Base-by-base conservation (phyloP, 2,329 filamentous ascomycete genomes). In the Colletotrichum brevisporum region DNA sequence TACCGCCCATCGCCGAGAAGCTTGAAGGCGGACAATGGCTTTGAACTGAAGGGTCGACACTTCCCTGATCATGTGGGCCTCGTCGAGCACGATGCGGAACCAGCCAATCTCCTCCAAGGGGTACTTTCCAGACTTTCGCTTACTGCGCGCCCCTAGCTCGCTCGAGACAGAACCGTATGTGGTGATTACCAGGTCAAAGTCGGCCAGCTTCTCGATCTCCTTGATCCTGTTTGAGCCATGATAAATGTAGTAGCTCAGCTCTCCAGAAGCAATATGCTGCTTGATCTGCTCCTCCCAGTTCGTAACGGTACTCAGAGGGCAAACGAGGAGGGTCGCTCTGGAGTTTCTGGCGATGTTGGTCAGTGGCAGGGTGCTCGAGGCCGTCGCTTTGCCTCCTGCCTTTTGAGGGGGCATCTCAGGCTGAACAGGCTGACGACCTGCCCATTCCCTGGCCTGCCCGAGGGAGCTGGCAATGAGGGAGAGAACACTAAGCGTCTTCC, bases 211-310 rank as follows among this genome's bases (percentile, higher is more conserved):
- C 6, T 86, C 83, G 0, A 90, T 80, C 71, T 94, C 90, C 70
- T 91, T 92, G 71, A 89, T 90, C 6, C 96, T 89, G 73, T 90
- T 91, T 0, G 89, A 84, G 3, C 96, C 96, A 78, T 99, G 96
- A 73, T 98, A 98, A 63, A 96, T 89, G 77, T 96, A 94, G 75
- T 90, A 94, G 1, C 84, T 90, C 18, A 98, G 77, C 8, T 87
- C 82, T 0, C 85, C 86, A 0, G 88, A 84, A 57, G 87, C 85
- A 53, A 97, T 84, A 78, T 99, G 96, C 67, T 92, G 88, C 74
- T 92, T 92, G 70, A 98, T 93, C 79, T 99, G 96, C 73, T 94
- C 90, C 74, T 95, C 92, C 96, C 96, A 99, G 76, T 98, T 99
- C 27, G 92, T 91, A 67, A 98, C 90, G 0, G 95, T 96, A 75